Base-by-base conservation (phyloP, 176 grass and related monocot species). In the Raddia guianensis region DNA sequence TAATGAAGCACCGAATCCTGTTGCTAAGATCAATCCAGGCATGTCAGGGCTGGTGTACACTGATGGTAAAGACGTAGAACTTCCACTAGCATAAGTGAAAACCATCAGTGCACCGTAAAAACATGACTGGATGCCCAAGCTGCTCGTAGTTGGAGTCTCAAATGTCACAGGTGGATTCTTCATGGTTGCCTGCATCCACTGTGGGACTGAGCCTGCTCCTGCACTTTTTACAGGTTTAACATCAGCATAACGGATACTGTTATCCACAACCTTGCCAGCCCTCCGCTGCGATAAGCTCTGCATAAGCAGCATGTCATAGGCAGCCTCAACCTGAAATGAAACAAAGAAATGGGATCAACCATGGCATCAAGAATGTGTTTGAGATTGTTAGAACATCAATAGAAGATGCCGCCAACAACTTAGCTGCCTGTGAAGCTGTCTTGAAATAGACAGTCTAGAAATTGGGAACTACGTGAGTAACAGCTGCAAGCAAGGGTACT, bases 221-320 rank as follows among this genome's bases (percentile, higher is more conserved):
- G 84, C 73, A 75, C 45, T 89, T 78, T 78, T 91, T 76, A 82
- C 70, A 70, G 86, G 69, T 91, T 95, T 99, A 76, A 95, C 96
- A 90, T 99, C 96, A 70, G 96, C 96, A 80, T 91, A 99, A 32
- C 86, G 91, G 76, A 99, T 91, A 67, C 79, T 86, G 68, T 16
- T 95, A 75, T 87, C 84, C 70, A 72, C 93, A 77, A 99, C 97
- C 80, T 99, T 99, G 81, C 97, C 97, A 76, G 91, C 75, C 72
- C 92, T 86, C 55, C 97, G 57, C 66, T 84, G 86, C 2, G 89
- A 93, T 37, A 99, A 86, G 60, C 97, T 95, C 82, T 93, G 88
- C 97, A 99, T 93, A 67, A 99, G 91, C 82, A 99, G 55, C 65
- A 86, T 96, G 42, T 96, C 97, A 74, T 99, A 99, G 74, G 97